Percentiles rank a stretch among this genome's conserved stretches.
Conservation (phyloP, 768 basidiomycete species). For the Astraeus odoratus region DNA sequence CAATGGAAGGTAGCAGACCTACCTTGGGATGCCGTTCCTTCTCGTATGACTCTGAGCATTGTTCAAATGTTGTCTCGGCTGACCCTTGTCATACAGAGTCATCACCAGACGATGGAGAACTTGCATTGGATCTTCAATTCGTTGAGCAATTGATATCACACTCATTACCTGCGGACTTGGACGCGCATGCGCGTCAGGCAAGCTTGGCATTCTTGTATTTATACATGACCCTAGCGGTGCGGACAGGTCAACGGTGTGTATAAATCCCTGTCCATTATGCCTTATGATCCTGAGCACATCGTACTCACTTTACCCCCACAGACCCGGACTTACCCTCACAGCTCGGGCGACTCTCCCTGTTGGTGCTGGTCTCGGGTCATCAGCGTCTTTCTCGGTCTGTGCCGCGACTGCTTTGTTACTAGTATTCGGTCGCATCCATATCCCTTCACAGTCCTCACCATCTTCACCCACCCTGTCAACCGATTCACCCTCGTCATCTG, state of each 20-base stretch:
- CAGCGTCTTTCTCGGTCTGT: conserved; percentile 91
- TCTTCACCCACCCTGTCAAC: neutral
- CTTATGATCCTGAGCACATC: no score
- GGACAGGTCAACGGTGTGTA: neutral
- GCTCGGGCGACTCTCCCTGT: conserved; percentile 88
- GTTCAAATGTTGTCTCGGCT: conserved; percentile 8
- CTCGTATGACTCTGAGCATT: conserved; percentile 41
- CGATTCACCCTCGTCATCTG: conserved; percentile 5
- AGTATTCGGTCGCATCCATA: conserved; percentile 58
- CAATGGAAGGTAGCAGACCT: conserved; percentile 76
- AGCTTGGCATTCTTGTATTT: conserved; percentile 84
- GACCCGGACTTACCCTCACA: conserved; percentile 73
- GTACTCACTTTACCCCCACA: conserved; percentile 29
- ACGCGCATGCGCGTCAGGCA: conserved; percentile 37
- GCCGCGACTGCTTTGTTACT: conserved; percentile 75
- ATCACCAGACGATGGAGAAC: conserved; percentile 4
- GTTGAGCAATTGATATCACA: conserved; percentile 59
- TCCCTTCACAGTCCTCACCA: conserved; percentile 33
- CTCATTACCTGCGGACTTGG: conserved; percentile 27
- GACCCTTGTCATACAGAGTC: neutral
- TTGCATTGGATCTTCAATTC: conserved; percentile 62
- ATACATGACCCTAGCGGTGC: conserved; percentile 67
- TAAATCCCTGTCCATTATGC: neutral
- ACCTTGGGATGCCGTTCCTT: conserved; percentile 72
- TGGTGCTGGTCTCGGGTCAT: conserved; percentile 94